These are phyloP conservation scores for Rhizophagus clarus DNA, from an alignment of 192 early-diverging fungal species.

Conservation along the genomic window DNA sequence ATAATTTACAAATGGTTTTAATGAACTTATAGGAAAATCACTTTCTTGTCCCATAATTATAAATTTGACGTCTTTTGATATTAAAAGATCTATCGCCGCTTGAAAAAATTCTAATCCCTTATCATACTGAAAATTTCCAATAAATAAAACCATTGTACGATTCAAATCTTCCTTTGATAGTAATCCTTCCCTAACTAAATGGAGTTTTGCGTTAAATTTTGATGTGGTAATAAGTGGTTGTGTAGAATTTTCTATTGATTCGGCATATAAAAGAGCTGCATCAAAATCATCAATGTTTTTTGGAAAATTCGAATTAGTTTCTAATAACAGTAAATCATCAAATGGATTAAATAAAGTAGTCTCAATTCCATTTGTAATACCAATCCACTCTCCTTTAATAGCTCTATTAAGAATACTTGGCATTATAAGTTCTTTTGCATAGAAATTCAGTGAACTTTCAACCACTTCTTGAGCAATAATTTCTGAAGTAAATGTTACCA, in stretches of 20 bases:
- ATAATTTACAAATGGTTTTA: slow-evolving; percentile 37
- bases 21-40: slow-evolving; percentile 46
- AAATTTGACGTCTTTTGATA: slow-evolving; percentile 45
- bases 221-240: slow-evolving; percentile 19
- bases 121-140: slow-evolving; percentile 53
- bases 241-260: background rate
- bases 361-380: slow-evolving; percentile 60
- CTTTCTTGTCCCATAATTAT: slow-evolving; percentile 57
- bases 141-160: slow-evolving; percentile 50
- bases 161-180: slow-evolving; percentile 42
- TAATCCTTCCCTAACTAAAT: slow-evolving; percentile 42
- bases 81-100: slow-evolving; percentile 37
- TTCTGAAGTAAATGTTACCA: slow-evolving; percentile 53
- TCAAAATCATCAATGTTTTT: slow-evolving; percentile 27
- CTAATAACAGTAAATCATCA: slow-evolving; percentile 34
- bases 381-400: slow-evolving; percentile 48
- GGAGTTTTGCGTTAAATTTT: slow-evolving; percentile 52
- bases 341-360: slow-evolving; percentile 52
- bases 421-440: slow-evolving; percentile 60
- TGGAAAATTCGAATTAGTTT: slow-evolving; percentile 44
- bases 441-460: slow-evolving; percentile 53
- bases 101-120: slow-evolving; percentile 55
- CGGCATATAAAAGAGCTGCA: background rate
- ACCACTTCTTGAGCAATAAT: slow-evolving; percentile 56
- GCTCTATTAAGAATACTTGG: slow-evolving; percentile 49